Percentiles rank a stretch among this genome's conserved stretches.
Evolutionary conservation across 1,139 yeast species (phyloP).

Genomic region (Kodamaea arcana): DNA sequence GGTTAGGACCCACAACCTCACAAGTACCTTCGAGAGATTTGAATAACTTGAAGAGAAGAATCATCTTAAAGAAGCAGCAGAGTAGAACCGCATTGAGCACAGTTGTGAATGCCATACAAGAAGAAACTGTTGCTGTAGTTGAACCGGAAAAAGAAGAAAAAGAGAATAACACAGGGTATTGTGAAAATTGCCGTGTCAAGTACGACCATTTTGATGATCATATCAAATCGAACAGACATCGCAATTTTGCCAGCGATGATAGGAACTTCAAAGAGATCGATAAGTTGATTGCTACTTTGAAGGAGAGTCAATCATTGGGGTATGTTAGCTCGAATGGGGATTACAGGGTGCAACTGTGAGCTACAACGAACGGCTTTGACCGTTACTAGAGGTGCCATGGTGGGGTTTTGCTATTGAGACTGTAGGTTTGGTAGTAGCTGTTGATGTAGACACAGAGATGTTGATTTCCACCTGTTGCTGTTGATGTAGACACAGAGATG

Average conservation of each 20-base stretch:
- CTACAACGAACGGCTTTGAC: too few relatives aligned
- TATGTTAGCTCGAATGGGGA: slow-evolving; percentile 45
- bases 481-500: too few relatives aligned
- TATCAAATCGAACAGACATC: slow-evolving; percentile 64
- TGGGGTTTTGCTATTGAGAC: too few relatives aligned
- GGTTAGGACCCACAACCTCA: slow-evolving; percentile 65
- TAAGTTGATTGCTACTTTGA: slow-evolving; percentile 50
- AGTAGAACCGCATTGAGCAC: slow-evolving; percentile 9
- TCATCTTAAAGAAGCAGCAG: slow-evolving; percentile 40
- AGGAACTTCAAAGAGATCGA: slow-evolving; percentile 77
- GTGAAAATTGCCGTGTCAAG: slow-evolving; percentile 90
- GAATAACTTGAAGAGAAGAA: slow-evolving; percentile 53
- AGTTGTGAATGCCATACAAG: slow-evolving; percentile 1
- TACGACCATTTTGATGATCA: slow-evolving; percentile 82
- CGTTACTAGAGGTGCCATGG: too few relatives aligned
- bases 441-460: too few relatives aligned
- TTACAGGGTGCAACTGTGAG: too few relatives aligned
- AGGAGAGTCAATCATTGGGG: slow-evolving; percentile 41
- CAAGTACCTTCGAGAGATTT: slow-evolving; percentile 66
- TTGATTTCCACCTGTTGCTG: too few relatives aligned
- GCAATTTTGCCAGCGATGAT: slow-evolving; percentile 73
- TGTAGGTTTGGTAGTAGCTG: too few relatives aligned
- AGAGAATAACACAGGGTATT: slow-evolving; percentile 61
- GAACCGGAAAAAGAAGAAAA: slow-evolving; percentile 17
- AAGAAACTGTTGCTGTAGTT: neutral